These are phyloP conservation scores for Colletotrichum caudatum DNA, from an alignment of 2,329 filamentous ascomycete genomes.

Conservation along the genomic window DNA sequence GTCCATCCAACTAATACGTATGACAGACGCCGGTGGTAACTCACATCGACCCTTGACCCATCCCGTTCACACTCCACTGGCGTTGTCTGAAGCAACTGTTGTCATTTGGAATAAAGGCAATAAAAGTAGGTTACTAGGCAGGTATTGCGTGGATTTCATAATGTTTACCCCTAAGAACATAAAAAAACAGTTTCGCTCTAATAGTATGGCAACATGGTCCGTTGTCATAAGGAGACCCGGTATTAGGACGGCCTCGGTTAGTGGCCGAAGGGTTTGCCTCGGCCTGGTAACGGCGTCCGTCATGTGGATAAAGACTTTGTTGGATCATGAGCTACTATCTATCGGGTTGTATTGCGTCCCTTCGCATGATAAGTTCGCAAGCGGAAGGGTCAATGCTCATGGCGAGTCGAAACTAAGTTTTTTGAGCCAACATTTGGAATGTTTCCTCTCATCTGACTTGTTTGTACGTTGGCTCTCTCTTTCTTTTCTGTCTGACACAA, in stretches of 20 bases:
- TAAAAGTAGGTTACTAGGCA: constrained; percentile 6
- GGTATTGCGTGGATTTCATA: constrained; percentile 7
- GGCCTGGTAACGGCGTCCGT: constrained; percentile 4
- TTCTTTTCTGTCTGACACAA: constrained; percentile 30
- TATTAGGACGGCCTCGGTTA: constrained; percentile 7
- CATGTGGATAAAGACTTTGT: background rate
- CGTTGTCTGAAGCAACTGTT: background rate
- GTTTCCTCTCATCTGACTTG: constrained; percentile 7
- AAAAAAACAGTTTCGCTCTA: background rate
- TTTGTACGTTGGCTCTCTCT: constrained; percentile 12
- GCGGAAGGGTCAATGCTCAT: constrained; percentile 12
- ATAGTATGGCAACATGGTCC: background rate
- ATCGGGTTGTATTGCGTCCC: background rate
- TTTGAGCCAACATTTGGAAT: constrained; percentile 20
- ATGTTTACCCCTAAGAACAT: background rate
- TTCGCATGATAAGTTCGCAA: background rate
- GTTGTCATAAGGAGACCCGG: constrained; percentile 18
- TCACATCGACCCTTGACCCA: background rate
- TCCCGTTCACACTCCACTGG: background rate
- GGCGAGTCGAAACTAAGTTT: constrained; percentile 21
- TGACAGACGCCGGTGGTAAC: constrained; percentile 53
- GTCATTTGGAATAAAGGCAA: background rate
- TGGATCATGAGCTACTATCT: background rate
- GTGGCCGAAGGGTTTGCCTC: constrained; percentile 9
- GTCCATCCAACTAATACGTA: constrained; percentile 7